Conservation (phyloP, 148 eudicot species). For the Persicaria maculosa region DNA sequence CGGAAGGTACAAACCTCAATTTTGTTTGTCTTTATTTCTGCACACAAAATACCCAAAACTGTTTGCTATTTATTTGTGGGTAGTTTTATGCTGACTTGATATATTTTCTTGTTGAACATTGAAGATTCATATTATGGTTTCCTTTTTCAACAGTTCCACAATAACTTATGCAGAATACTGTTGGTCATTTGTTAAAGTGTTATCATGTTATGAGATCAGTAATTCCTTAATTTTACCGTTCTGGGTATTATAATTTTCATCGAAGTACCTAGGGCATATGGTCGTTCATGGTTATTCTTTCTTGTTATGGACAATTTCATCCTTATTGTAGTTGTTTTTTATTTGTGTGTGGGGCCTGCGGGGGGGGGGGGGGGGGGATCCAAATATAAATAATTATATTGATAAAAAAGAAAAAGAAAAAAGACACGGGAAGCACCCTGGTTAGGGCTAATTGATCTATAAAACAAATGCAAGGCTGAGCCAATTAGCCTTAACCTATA, state of each 20-base stretch:
- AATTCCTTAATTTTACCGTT: neutral
- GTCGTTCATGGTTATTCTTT: conserved; percentile 7
- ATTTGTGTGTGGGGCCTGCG: too few species aligned
- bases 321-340: neutral
- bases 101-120: neutral
- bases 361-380: too few species aligned
- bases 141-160: neutral
- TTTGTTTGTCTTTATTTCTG: neutral
- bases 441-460: too few species aligned
- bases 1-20: conserved; percentile 42
- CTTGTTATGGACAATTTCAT: neutral
- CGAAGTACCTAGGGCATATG: neutral
- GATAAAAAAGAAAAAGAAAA: too few species aligned
- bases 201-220: neutral
- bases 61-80: neutral
- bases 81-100: neutral
- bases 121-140: neutral
- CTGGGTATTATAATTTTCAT: neutral
- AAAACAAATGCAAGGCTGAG: too few species aligned
- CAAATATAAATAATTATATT: too few species aligned
- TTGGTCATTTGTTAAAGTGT: neutral
- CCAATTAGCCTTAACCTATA: too few species aligned
- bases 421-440: too few species aligned
- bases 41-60: neutral
- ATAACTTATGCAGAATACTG: neutral